These are phyloP conservation scores for Phialophora verrucosa DNA, from an alignment of 2,329 filamentous ascomycete genomes.

Conservation along the genomic window DNA sequence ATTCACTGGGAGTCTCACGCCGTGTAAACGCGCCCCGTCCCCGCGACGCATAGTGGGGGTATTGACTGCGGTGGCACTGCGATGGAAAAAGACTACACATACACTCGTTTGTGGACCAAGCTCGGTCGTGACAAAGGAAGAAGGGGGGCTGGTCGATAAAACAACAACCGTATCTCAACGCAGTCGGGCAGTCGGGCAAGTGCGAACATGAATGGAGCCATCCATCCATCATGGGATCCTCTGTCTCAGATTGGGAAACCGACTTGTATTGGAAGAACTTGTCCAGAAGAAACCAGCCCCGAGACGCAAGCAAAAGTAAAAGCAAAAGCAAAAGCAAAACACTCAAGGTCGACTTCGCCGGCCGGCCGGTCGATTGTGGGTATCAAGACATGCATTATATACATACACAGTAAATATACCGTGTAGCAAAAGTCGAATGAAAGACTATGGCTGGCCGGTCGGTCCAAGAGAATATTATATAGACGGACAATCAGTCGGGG, in stretches of 20 bases:
- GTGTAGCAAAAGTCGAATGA: too few relatives aligned
- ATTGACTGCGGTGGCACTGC: constrained; percentile 16
- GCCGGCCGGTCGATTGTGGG: constrained; percentile 8
- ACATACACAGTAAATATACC: too few relatives aligned
- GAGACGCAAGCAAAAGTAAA: constrained; percentile 13
- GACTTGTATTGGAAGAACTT: constrained; percentile 8
- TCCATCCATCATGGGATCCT: constrained; percentile 13
- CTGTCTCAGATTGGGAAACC: constrained; percentile 10
- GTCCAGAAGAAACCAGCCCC: constrained; percentile 16
- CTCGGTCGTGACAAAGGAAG: constrained; percentile 18
- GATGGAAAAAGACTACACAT: constrained; percentile 15
- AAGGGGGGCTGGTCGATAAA: constrained; percentile 13
- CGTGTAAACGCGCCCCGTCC: constrained; percentile 10
- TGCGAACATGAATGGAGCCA: constrained; percentile 13
- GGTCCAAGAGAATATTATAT: too few relatives aligned
- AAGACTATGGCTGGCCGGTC: too few relatives aligned
- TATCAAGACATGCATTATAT: constrained; percentile 14
- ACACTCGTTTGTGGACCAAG: constrained; percentile 17
- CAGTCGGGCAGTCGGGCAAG: constrained; percentile 15
- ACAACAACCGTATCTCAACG: constrained; percentile 16
- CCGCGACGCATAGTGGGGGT: constrained; percentile 10
- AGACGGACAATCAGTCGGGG: too few relatives aligned
- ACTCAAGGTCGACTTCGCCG: constrained; percentile 9
- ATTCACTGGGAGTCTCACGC: constrained; percentile 19
- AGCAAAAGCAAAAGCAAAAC: constrained; percentile 21